Conservation (phyloP, 345 rosid genomes). For the Moringa oleifera region DNA sequence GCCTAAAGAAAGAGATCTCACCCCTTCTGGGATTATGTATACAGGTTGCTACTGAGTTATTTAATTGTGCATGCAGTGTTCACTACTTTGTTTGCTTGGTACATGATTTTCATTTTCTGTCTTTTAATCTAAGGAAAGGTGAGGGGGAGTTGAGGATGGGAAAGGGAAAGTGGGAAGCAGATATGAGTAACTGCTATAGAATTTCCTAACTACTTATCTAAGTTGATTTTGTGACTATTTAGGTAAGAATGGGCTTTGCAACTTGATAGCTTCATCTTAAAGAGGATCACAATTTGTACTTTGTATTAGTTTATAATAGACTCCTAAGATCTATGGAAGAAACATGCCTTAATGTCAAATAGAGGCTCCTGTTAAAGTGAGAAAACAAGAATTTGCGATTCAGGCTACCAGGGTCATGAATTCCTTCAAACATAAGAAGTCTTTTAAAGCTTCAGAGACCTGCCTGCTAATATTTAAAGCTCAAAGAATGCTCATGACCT, state of each 20-base stretch:
- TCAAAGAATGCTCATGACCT: neutral
- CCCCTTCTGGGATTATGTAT: slow-evolving; percentile 94
- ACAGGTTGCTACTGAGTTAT: slow-evolving; percentile 69
- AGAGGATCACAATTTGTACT: neutral
- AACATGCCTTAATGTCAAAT: neutral
- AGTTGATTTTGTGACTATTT: too few relatives aligned
- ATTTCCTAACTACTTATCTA: too few relatives aligned
- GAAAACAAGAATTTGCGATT: neutral
- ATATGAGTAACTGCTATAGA: too few relatives aligned
- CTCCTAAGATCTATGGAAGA: neutral
- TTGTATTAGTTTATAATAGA: neutral
- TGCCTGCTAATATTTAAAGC: neutral
- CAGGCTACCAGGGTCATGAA: neutral
- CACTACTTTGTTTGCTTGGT: neutral
- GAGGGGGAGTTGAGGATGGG: neutral
- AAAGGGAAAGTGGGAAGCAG: neutral
- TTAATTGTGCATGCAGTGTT: slow-evolving; percentile 11
- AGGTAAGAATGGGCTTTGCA: neutral
- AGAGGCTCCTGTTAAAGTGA: neutral
- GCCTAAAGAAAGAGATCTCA: slow-evolving; percentile 90
- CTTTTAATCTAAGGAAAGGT: too few relatives aligned
- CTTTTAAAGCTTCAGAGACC: too few relatives aligned
- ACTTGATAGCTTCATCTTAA: neutral
- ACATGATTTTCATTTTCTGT: too few relatives aligned
- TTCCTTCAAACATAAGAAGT: neutral